These are phyloP conservation scores for Starmerella vitae DNA, from an alignment of 805 yeast genomes.

Conservation along the genomic window DNA sequence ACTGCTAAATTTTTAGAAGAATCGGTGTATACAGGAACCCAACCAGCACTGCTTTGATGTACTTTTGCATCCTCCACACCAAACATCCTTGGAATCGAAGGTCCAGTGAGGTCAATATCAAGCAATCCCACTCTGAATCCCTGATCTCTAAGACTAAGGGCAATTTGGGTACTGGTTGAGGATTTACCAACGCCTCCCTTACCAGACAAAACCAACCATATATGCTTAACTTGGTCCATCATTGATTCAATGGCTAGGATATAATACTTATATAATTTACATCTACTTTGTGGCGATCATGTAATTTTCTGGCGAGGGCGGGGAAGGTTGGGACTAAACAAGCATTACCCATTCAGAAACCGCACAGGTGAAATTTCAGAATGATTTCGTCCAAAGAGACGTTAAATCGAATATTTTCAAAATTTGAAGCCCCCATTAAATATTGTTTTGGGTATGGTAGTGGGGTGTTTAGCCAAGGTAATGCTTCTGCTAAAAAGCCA, in stretches of 20 bases:
- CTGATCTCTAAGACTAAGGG: slow-evolving; percentile 56
- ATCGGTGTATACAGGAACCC: slow-evolving; percentile 74
- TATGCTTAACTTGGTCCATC: slow-evolving; percentile 42
- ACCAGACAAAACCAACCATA: slow-evolving; percentile 68
- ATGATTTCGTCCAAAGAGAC: slow-evolving; percentile 13
- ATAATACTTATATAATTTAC: no score
- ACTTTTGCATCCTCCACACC: slow-evolving; percentile 73
- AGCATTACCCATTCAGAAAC: no score
- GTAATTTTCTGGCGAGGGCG: no score
- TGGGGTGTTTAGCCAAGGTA: slow-evolving; percentile 74
- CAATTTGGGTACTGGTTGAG: slow-evolving; percentile 87
- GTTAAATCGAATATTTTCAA: slow-evolving; percentile 37
- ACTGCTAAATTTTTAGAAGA: slow-evolving; percentile 39
- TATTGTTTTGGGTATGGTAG: slow-evolving; percentile 91
- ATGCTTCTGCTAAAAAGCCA: slow-evolving; percentile 27
- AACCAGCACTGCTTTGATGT: slow-evolving; percentile 67
- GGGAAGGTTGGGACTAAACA: no score
- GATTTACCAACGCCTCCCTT: slow-evolving; percentile 92
- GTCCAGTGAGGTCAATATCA: slow-evolving; percentile 93
- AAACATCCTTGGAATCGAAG: slow-evolving; percentile 91
- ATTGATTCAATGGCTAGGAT: no score
- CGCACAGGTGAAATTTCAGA: neutral
- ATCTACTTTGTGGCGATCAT: neutral
- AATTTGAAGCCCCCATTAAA: slow-evolving; percentile 57
- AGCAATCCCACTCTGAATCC: slow-evolving; percentile 84